Percentiles rank a stretch among this genome's conserved stretches.
Conservation (phyloP, 495 filamentous ascomycete genomes). For the Podospora tetraspora region DNA sequence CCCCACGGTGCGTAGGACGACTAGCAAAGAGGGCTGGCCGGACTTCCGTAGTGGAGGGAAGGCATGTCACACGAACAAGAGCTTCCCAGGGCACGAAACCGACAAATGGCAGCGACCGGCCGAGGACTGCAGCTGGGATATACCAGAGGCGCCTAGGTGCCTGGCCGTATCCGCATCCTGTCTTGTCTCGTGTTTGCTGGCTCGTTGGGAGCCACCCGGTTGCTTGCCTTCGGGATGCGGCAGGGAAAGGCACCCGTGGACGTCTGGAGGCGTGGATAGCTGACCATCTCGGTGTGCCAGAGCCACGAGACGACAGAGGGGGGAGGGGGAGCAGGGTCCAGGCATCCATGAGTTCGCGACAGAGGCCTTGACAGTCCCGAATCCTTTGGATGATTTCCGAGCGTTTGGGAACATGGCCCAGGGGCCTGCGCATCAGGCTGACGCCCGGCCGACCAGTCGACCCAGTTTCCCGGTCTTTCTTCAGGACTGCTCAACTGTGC, state of each 20-base stretch:
- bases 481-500: background rate
- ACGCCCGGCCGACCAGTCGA: background rate
- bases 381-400: background rate
- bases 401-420: background rate
- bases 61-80: slow-evolving; percentile 15
- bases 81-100: slow-evolving; percentile 2
- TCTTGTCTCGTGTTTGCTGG: slow-evolving; percentile 16
- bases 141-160: slow-evolving; percentile 12
- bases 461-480: background rate
- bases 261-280: background rate
- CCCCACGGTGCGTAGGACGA: background rate
- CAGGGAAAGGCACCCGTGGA: slow-evolving; percentile 2
- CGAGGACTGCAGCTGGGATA: slow-evolving; percentile 11
- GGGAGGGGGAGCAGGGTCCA: background rate
- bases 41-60: slow-evolving; percentile 19
- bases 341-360: background rate
- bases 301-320: background rate
- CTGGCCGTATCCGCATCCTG: slow-evolving; percentile 10
- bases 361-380: background rate
- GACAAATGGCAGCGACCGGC: slow-evolving; percentile 8
- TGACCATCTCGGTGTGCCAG: background rate
- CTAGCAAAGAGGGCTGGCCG: slow-evolving; percentile 10
- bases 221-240: slow-evolving; percentile 12
- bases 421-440: no score
- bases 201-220: slow-evolving; percentile 6